These are phyloP conservation scores for Jacaranda mimosifolia DNA, from an alignment of 257 asterid species.

Conservation along the genomic window DNA sequence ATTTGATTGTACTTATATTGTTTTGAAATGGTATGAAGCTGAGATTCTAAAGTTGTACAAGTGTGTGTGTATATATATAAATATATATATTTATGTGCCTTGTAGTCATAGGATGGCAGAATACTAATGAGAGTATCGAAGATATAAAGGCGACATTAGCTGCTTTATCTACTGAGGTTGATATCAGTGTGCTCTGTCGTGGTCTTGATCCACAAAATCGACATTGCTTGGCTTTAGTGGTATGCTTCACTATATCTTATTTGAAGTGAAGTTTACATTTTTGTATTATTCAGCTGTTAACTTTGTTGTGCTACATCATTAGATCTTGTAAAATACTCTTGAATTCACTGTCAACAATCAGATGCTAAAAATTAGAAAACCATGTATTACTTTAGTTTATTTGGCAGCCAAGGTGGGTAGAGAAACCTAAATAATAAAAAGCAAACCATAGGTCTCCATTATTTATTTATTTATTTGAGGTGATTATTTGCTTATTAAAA, in stretches of 20 bases:
- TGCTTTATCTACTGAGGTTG: conserved; percentile 86
- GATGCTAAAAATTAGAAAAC: conserved; percentile 2
- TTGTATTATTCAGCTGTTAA: conserved; percentile 2
- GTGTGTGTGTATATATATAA: too few species aligned
- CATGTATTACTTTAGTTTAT: not conserved
- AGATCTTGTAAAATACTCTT: not conserved
- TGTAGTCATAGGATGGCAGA: conserved; percentile 97
- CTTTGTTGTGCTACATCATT: conserved; percentile 13
- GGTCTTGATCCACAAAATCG: conserved; percentile 90
- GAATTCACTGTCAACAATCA: not conserved
- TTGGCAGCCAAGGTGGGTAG: conserved; percentile 5
- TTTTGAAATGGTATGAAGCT: too few species aligned
- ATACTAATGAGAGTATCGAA: conserved; percentile 79
- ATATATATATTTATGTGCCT: conserved; percentile 28
- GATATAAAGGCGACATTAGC: conserved; percentile 79
- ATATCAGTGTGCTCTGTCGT: conserved; percentile 80
- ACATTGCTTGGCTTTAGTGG: conserved; percentile 87
- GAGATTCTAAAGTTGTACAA: too few species aligned
- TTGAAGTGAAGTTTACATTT: not conserved
- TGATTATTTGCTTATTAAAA: not conserved
- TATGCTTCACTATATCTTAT: conserved; percentile 48
- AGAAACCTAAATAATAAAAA: not conserved
- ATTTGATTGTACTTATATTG: too few species aligned
- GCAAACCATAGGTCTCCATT: not conserved
- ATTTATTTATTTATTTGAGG: not conserved